Percentiles rank a stretch among this genome's conserved stretches.
Conservation (phyloP, 805 yeast genomes). For the Yarrowia alimentaria region DNA sequence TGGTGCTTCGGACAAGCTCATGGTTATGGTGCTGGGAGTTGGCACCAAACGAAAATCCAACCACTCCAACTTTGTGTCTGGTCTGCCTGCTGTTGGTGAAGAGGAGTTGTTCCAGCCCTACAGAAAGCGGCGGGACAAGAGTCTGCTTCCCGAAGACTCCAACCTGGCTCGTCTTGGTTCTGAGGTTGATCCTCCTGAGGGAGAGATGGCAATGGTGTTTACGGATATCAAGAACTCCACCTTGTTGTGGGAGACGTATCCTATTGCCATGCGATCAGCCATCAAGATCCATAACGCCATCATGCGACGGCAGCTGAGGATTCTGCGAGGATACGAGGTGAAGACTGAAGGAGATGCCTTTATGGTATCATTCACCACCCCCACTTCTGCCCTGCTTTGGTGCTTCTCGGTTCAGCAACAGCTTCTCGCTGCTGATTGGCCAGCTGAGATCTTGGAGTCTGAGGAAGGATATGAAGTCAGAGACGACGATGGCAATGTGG, state of each 20-base stretch:
- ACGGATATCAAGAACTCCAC: slow-evolving; percentile 97
- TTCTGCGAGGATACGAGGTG: slow-evolving; percentile 96
- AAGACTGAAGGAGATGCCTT: slow-evolving; percentile 99
- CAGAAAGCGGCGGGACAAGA: slow-evolving; percentile 48
- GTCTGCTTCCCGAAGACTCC: slow-evolving; percentile 65
- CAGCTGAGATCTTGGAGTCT: slow-evolving; percentile 79
- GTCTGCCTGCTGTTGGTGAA: slow-evolving; percentile 33
- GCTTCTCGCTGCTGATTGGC: slow-evolving; percentile 87
- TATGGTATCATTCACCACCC: slow-evolving; percentile 94
- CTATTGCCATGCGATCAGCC: slow-evolving; percentile 94
- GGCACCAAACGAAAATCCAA: slow-evolving; percentile 33
- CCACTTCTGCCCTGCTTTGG: slow-evolving; percentile 88
- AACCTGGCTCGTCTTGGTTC: slow-evolving; percentile 71
- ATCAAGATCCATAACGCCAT: slow-evolving; percentile 89
- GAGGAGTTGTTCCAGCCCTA: slow-evolving; percentile 39
- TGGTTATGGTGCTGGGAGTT: slow-evolving; percentile 75
- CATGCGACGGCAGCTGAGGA: slow-evolving; percentile 89
- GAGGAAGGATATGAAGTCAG: slow-evolving; percentile 79
- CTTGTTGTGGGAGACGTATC: slow-evolving; percentile 85
- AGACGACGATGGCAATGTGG: slow-evolving; percentile 56
- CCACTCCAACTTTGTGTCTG: slow-evolving; percentile 36
- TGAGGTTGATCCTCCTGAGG: slow-evolving; percentile 93
- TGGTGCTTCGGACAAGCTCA: slow-evolving; percentile 75
- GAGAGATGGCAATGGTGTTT: slow-evolving; percentile 91
- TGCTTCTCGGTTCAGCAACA: slow-evolving; percentile 90